Evolutionary conservation across 495 filamentous ascomycete species (phyloP).

Genomic region (Saxophila tyrrhenica): DNA sequence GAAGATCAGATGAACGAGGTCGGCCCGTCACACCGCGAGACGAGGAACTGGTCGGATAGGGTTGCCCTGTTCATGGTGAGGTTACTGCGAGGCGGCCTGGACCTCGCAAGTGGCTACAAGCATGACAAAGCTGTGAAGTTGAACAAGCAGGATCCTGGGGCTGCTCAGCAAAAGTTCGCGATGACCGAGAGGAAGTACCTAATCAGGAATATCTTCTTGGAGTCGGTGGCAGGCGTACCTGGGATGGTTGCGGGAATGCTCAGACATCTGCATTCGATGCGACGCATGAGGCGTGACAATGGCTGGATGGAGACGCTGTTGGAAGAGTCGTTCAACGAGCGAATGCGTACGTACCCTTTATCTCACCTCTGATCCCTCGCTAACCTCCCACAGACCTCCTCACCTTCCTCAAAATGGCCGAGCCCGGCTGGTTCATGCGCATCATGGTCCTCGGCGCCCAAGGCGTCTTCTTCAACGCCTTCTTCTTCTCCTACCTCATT

Average conservation of each 20-base stretch:
- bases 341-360: slow-evolving; percentile 43
- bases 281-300: slow-evolving; percentile 81
- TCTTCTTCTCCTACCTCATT: slow-evolving; percentile 82
- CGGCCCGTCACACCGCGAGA: slow-evolving; percentile 53
- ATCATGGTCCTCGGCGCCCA: slow-evolving; percentile 73
- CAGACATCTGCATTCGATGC: slow-evolving; percentile 70
- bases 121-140: slow-evolving; percentile 46
- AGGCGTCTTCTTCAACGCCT: slow-evolving; percentile 85
- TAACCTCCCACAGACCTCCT: slow-evolving; percentile 41
- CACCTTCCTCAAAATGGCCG: slow-evolving; percentile 85
- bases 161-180: slow-evolving; percentile 35
- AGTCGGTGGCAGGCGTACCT: slow-evolving; percentile 82
- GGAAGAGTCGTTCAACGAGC: slow-evolving; percentile 90
- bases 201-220: slow-evolving; percentile 79
- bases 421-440: slow-evolving; percentile 83
- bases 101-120: slow-evolving; percentile 59
- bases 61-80: slow-evolving; percentile 52
- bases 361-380: neutral
- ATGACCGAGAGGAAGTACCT: slow-evolving; percentile 75
- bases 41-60: slow-evolving; percentile 56
- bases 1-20: slow-evolving; percentile 53
- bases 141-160: slow-evolving; percentile 29
- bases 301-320: slow-evolving; percentile 97
- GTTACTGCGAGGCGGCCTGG: slow-evolving; percentile 54
- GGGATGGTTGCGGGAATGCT: slow-evolving; percentile 97